Evolutionary conservation across 352 stramenopile genomes (phyloP).

Genomic region (Globisporangium echinulatum): DNA sequence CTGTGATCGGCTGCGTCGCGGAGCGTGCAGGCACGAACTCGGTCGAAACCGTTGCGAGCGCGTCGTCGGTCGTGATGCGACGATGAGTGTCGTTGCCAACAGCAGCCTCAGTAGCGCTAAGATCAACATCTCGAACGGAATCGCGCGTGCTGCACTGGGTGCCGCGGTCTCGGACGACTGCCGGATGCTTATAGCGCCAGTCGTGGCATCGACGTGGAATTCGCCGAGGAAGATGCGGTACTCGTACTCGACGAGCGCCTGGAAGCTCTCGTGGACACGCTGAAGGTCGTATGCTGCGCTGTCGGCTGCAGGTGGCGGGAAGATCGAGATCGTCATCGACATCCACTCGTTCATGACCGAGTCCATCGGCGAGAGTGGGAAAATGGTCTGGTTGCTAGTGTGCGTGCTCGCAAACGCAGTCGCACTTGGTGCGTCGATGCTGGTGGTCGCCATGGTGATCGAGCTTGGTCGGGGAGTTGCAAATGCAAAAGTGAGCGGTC

Average conservation of each 20-base stretch:
- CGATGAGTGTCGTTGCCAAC: neutral
- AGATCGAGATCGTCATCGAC: constrained; percentile 45
- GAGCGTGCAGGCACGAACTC: constrained; percentile 25
- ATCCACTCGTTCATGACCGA: too few relatives aligned
- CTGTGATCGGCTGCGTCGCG: constrained; percentile 19
- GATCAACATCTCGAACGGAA: constrained; percentile 28
- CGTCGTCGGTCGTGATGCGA: constrained; percentile 26
- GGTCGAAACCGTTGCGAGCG: constrained; percentile 21
- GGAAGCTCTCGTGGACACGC: constrained; percentile 28
- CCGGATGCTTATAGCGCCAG: constrained; percentile 25
- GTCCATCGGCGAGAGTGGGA: too few relatives aligned
- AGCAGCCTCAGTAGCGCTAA: too few relatives aligned
- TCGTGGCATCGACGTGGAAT: constrained; percentile 19
- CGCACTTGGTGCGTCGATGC: too few relatives aligned
- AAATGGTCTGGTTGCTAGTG: too few relatives aligned
- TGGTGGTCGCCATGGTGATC: too few relatives aligned
- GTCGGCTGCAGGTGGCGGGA: constrained; percentile 16
- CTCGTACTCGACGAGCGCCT: constrained; percentile 30
- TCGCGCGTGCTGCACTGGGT: constrained; percentile 14
- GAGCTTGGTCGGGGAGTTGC: too few relatives aligned
- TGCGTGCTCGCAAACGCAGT: too few relatives aligned
- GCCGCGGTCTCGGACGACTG: constrained; percentile 12
- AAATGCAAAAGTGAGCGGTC: too few relatives aligned
- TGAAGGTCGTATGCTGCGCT: constrained; percentile 26
- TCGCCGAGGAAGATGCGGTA: constrained; percentile 40